Evolutionary conservation across 2,329 filamentous ascomycete species (phyloP).

Genomic region (Trichophyton mentagrophytes): DNA sequence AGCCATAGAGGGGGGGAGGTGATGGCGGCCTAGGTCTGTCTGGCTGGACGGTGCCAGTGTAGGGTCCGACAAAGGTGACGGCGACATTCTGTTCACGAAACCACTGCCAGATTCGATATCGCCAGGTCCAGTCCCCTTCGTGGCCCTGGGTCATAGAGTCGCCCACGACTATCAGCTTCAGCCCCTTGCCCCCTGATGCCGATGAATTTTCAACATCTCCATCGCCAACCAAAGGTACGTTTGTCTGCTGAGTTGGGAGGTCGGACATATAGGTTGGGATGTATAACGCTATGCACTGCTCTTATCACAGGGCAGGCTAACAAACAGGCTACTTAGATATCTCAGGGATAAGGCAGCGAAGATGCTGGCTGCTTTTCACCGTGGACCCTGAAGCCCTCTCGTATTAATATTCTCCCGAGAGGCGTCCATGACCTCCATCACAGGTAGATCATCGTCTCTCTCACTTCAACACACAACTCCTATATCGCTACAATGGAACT

Average conservation of each 20-base stretch:
- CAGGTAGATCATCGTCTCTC: not conserved
- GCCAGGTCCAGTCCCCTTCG: constrained; percentile 2
- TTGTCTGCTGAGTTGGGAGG: too few species aligned
- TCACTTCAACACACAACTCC: not conserved
- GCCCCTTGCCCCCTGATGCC: not conserved
- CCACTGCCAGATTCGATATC: constrained; percentile 3
- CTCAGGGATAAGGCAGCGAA: too few species aligned
- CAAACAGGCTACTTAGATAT: too few species aligned
- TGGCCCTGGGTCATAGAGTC: not conserved
- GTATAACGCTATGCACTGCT: not conserved
- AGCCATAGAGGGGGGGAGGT: not conserved
- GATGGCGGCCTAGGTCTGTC: not conserved
- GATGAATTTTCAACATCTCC: not conserved
- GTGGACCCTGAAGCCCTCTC: too few species aligned
- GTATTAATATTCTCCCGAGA: not conserved
- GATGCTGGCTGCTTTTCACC: too few species aligned
- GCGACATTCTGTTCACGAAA: not conserved
- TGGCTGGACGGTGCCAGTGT: not conserved
- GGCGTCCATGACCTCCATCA: too few species aligned
- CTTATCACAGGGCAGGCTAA: not conserved
- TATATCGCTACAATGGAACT: not conserved
- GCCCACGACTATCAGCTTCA: not conserved
- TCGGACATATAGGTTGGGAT: too few species aligned
- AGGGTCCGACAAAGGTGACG: not conserved
- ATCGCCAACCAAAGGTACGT: not conserved